Base-by-base conservation (phyloP, 2,329 filamentous ascomycete genomes). In the Claviceps sp. region DNA sequence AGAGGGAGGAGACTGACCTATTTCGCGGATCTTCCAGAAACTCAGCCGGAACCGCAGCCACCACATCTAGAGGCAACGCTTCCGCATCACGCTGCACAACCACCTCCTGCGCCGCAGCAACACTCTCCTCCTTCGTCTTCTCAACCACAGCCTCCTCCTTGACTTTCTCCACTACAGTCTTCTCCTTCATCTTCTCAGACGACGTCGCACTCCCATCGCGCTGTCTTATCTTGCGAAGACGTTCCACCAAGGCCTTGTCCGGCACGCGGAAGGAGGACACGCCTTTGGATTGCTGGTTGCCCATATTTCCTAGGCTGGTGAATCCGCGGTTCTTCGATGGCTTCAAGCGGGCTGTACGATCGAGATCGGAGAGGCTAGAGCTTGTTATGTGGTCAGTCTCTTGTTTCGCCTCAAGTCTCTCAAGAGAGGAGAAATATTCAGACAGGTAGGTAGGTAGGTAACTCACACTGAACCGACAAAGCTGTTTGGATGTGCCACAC, bases 11-110 rank as follows among this genome's bases (percentile, higher is more conserved):
- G 4, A 54, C 50, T 50, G n/a, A 82, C 82, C 77, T 81, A 71
- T 76, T 82, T 69, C 81, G 81, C 18, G 83, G 78, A 61, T 86
- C 81, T 47, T 75, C 68, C 55, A 87, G 71, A 37, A 86, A 68
- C 58, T 75, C 69, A 48, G 73, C 72, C 66, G 85, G 79, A 81
- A 83, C 85, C 47, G 74, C 64, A 53, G 72, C 66, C 11, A 81
- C 70, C 5, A 73, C 65, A 13, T 71, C 62, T 13, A 80, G 63
- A 1, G 75, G 75, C 3, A 88, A 70, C 51, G 66, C 65, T 60
- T 75, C 68, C 1, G 71, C 66, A 42, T 67, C 55, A 9, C 59
- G 60, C 9, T 34, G 20, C 41, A n/a, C 18, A 22, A 20, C 9
- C 41, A 9, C 41, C 4, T 16, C 20, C 41, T 34, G 30, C 30